phyloP scores from a whole-genome alignment of 2,329 filamentous ascomycete species.

The Ophiostoma triangulosporum region DNA sequence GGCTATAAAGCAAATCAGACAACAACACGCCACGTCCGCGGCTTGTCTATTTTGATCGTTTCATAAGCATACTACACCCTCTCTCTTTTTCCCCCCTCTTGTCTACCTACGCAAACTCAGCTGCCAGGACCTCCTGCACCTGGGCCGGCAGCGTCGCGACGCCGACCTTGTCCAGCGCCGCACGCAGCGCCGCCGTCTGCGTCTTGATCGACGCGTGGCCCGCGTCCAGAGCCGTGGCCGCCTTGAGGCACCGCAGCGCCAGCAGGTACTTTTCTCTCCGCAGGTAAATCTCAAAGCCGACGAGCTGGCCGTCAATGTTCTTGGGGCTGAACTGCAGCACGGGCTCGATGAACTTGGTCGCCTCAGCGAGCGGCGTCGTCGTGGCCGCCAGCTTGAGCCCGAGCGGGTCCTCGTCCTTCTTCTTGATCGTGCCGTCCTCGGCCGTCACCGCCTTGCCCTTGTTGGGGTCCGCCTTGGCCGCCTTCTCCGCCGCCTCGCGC shows the following conservation, averaged over 20 bases:
- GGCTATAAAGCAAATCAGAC: too few relatives aligned
- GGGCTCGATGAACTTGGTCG: slow-evolving; percentile 72
- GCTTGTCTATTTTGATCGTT: too few relatives aligned
- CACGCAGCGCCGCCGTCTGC: slow-evolving; percentile 57
- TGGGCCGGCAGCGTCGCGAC: slow-evolving; percentile 48
- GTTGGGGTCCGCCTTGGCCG: slow-evolving; percentile 71
- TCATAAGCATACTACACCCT: not conserved
- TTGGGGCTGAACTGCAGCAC: slow-evolving; percentile 72
- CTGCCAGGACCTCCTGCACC: slow-evolving; percentile 54
- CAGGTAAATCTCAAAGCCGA: slow-evolving; percentile 83
- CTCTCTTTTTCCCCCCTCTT: too few relatives aligned
- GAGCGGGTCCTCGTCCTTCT: slow-evolving; percentile 79
- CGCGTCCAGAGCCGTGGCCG: slow-evolving; percentile 54
- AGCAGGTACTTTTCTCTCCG: slow-evolving; percentile 76
- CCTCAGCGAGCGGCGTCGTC: slow-evolving; percentile 68
- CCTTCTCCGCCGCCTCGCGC: slow-evolving; percentile 79
- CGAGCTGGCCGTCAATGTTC: slow-evolving; percentile 67
- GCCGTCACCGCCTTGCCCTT: slow-evolving; percentile 50
- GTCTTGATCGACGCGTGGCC: slow-evolving; percentile 61
- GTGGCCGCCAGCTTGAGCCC: slow-evolving; percentile 72
- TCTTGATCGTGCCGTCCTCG: slow-evolving; percentile 53
- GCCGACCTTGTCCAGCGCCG: slow-evolving; percentile 39
- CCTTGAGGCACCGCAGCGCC: slow-evolving; percentile 72
- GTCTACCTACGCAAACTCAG: slow-evolving; percentile 37
- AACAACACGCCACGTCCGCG: too few relatives aligned